Conservation (phyloP, 257 asterid species). For the Eucommia ulmoides region DNA sequence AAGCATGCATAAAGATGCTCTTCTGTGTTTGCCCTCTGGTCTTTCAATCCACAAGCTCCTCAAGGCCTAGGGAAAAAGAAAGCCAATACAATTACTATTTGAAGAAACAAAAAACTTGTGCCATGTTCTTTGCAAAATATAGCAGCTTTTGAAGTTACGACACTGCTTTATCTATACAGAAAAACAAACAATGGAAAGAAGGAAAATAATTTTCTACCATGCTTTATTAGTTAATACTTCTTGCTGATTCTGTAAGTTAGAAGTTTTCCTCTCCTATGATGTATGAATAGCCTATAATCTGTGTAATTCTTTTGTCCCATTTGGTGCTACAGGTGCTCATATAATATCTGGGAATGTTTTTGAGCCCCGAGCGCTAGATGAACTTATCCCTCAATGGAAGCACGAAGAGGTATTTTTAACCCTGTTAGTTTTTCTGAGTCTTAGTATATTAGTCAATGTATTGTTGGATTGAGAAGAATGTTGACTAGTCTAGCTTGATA, state of each 20-base stretch:
- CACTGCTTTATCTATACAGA: too few relatives aligned
- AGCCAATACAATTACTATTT: too few relatives aligned
- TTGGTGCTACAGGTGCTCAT: slow-evolving; percentile 65
- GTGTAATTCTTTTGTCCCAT: slow-evolving; percentile 3
- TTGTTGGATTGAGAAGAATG: too few relatives aligned
- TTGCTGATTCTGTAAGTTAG: not conserved
- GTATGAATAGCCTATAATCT: not conserved
- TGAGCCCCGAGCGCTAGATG: slow-evolving; percentile 88
- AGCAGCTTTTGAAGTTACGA: too few relatives aligned
- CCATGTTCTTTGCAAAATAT: too few relatives aligned
- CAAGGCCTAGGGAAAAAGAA: too few relatives aligned
- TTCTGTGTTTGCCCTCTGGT: not conserved
- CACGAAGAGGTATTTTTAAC: slow-evolving; percentile 60
- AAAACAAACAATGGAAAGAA: too few relatives aligned
- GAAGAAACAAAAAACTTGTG: not conserved
- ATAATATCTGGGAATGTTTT: slow-evolving; percentile 90
- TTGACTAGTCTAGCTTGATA: too few relatives aligned
- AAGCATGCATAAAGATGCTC: not conserved
- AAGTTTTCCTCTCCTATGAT: not conserved
- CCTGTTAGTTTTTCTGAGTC: too few relatives aligned
- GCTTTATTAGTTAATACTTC: too few relatives aligned
- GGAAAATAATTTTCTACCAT: not conserved
- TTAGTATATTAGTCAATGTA: too few relatives aligned
- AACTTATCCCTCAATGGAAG: slow-evolving; percentile 89
- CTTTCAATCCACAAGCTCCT: too few relatives aligned